Conservation (phyloP, 1,284 basidiomycete species). For the Mycosarcoma mackinlayi region DNA sequence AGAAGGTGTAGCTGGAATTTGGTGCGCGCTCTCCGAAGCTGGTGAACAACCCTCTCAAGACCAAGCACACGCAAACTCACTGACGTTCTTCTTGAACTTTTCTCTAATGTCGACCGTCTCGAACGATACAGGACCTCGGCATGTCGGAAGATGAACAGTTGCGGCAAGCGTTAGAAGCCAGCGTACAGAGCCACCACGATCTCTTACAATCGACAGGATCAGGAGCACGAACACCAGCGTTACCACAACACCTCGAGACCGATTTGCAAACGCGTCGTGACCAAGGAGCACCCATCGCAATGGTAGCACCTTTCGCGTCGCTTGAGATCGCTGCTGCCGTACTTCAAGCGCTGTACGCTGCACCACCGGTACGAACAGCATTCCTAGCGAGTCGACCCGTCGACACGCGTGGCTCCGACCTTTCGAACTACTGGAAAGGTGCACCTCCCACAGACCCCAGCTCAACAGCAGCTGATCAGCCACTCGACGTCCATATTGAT, state of each 20-base stretch:
- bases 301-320: slow-evolving; percentile 41
- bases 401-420: slow-evolving; percentile 28
- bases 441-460: slow-evolving; percentile 15
- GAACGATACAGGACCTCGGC: slow-evolving; percentile 26
- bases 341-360: slow-evolving; percentile 39
- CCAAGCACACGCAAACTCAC: background rate
- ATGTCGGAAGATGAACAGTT: slow-evolving; percentile 52
- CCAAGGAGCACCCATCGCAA: slow-evolving; percentile 33
- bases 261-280: slow-evolving; percentile 20
- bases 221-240: slow-evolving; percentile 32
- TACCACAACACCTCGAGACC: slow-evolving; percentile 38
- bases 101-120: too few relatives aligned
- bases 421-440: slow-evolving; percentile 49
- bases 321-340: slow-evolving; percentile 36
- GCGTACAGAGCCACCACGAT: slow-evolving; percentile 47
- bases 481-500: slow-evolving; percentile 25
- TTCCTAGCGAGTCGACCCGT: slow-evolving; percentile 22
- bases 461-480: background rate
- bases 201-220: slow-evolving; percentile 22
- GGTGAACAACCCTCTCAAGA: too few relatives aligned
- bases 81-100: too few relatives aligned
- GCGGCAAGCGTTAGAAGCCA: slow-evolving; percentile 50
- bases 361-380: slow-evolving; percentile 28
- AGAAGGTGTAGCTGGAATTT: slow-evolving; percentile 14
- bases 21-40: slow-evolving; percentile 34